These are phyloP conservation scores for Myriosclerotinia duriaeana DNA, from an alignment of 2,329 filamentous ascomycete species.

Conservation along the genomic window DNA sequence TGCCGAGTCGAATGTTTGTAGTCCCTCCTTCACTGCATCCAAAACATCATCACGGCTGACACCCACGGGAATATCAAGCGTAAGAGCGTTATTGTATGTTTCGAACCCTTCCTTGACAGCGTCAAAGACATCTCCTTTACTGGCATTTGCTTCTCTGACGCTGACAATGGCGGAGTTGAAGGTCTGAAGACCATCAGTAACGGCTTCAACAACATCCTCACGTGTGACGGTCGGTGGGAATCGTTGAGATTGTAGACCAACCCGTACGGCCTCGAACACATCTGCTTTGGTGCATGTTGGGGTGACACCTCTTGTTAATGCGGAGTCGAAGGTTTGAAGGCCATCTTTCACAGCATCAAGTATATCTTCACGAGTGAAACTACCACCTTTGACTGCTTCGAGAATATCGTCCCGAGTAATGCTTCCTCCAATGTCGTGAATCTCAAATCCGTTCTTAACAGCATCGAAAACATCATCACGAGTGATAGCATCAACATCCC, in stretches of 20 bases:
- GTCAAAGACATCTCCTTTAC: conserved; percentile 55
- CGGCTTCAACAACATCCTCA: conserved; percentile 63
- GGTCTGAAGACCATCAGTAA: conserved; percentile 58
- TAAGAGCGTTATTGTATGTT: conserved; percentile 58
- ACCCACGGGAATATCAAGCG: conserved; percentile 58
- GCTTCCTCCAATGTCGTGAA: conserved; percentile 66
- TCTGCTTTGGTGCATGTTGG: conserved; percentile 70
- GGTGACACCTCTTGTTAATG: conserved; percentile 41
- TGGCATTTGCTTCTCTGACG: conserved; percentile 61
- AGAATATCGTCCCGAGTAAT: conserved; percentile 62
- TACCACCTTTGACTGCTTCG: conserved; percentile 61
- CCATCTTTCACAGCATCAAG: conserved; percentile 63
- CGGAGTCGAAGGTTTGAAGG: conserved; percentile 51
- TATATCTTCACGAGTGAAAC: conserved; percentile 62
- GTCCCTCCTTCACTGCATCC: conserved; percentile 81
- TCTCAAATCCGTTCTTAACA: conserved; percentile 59
- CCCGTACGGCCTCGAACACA: conserved; percentile 80
- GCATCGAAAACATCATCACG: conserved; percentile 64
- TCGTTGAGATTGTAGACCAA: conserved; percentile 70
- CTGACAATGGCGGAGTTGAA: conserved; percentile 53
- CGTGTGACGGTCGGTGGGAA: conserved; percentile 63
- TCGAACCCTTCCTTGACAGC: conserved; percentile 57
- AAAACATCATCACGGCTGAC: conserved; percentile 75
- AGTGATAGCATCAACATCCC: conserved; percentile 48
- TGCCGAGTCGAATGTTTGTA: conserved; percentile 62